These are phyloP conservation scores for Annulohypoxylon moriforme DNA, from an alignment of 495 filamentous ascomycete genomes.

Conservation along the genomic window DNA sequence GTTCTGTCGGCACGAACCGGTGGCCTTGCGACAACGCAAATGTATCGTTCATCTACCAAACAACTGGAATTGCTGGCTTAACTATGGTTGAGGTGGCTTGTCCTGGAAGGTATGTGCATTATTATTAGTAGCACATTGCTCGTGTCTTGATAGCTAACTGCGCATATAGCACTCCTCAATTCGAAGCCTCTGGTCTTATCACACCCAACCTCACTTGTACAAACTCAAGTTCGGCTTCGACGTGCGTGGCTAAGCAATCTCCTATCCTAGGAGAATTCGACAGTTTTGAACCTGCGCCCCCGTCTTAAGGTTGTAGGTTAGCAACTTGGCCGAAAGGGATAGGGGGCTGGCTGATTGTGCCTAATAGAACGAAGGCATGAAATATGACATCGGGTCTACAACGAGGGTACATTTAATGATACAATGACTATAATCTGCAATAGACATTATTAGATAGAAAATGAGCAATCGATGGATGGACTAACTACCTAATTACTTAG, in stretches of 20 bases:
- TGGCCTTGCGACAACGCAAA: slow-evolving; percentile 41
- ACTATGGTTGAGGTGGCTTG: slow-evolving; percentile 43
- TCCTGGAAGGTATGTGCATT: slow-evolving; percentile 40
- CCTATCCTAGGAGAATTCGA: slow-evolving; percentile 29
- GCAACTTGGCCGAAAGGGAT: not conserved
- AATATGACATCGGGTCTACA: not conserved
- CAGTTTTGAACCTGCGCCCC: slow-evolving; percentile 32
- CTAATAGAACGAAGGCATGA: not conserved
- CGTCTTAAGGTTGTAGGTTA: not conserved
- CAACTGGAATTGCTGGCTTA: slow-evolving; percentile 36
- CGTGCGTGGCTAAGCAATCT: slow-evolving; percentile 34
- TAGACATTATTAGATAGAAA: slow-evolving; percentile 17
- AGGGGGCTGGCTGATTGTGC: not conserved
- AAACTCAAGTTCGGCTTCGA: slow-evolving; percentile 34
- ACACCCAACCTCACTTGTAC: slow-evolving; percentile 34
- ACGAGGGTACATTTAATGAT: slow-evolving; percentile 3
- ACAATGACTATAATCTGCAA: not conserved
- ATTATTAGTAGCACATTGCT: not conserved
- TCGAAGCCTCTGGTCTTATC: slow-evolving; percentile 33
- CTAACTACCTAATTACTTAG: not conserved
- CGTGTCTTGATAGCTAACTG: slow-evolving; percentile 13
- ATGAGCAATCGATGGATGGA: slow-evolving; percentile 13
- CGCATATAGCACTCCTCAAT: slow-evolving; percentile 16
- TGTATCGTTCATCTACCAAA: slow-evolving; percentile 45
- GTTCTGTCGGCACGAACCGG: slow-evolving; percentile 29